Percentiles rank a stretch among this genome's conserved stretches.
Evolutionary conservation across 768 basidiomycete species (phyloP).

Genomic region (Lyophyllum semitale): DNA sequence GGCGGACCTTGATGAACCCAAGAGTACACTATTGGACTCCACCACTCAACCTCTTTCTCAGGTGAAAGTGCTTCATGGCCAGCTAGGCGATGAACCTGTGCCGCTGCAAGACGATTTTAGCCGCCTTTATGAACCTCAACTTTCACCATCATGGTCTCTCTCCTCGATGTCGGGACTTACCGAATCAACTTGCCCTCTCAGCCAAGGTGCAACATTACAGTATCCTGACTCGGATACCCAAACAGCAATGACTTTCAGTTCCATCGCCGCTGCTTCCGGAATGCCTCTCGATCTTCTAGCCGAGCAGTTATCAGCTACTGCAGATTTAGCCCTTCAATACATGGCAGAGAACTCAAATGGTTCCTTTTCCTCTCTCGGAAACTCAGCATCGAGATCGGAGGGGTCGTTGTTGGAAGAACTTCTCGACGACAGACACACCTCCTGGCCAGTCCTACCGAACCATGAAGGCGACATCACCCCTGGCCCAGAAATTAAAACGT

Average conservation of each 20-base stretch:
- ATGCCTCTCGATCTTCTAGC: conserved; percentile 33
- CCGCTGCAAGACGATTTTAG: conserved; percentile 16
- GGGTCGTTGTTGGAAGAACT: conserved; percentile 7
- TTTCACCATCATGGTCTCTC: conserved; percentile 13
- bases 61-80: not conserved
- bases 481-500: conserved; percentile 36
- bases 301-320: conserved; percentile 35
- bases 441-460: conserved; percentile 6
- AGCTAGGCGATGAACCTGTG: conserved; percentile 9
- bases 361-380: not conserved
- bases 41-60: not conserved
- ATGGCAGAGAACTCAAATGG: conserved; percentile 15
- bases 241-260: conserved; percentile 22
- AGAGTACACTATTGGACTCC: not conserved
- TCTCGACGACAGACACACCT: not conserved
- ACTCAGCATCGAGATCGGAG: not conserved
- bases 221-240: conserved; percentile 9
- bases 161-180: conserved; percentile 1
- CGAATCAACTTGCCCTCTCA: not conserved
- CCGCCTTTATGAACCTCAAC: conserved; percentile 10
- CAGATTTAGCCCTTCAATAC: conserved; percentile 31
- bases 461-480: conserved; percentile 11
- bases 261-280: conserved; percentile 31
- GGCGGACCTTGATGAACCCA: not conserved
- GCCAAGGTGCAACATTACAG: not conserved